Evolutionary conservation across 139 green algal species (phyloP), one percentile per base, ranked within the genome.

Genomic region (Closterium sp.): DNA sequence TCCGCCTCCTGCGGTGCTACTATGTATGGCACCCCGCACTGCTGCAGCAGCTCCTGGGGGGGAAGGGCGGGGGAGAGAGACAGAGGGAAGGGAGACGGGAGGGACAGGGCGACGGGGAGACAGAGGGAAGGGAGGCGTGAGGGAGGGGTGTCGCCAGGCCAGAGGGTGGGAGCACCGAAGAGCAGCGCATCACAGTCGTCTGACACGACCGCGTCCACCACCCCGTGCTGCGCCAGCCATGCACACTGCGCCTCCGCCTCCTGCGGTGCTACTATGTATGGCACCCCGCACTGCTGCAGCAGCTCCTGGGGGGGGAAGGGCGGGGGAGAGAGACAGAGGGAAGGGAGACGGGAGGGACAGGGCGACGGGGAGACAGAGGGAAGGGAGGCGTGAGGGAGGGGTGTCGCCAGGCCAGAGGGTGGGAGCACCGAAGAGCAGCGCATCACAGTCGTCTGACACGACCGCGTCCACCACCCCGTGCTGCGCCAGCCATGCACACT

Each of bases 161-260:
- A 38, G 32, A 99, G 96, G 50, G 28, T 87, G n/a, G 19, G 22
- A n/a, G 19, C 98, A 1, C 98, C 98, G 96, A 99, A 99, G 30
- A 99, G 96, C 92, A 99, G 99, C 1, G 96, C 98, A 92, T 99
- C 98, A 88, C 98, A 98, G 93, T 99, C 98, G 86, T 99, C 98
- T 11, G 98, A 99, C 28, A 99, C 96, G n/a, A 99, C 97, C 7
- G 97, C 98, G 90, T 99, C 97, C 88, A 99, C 98, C 50, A 99
- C 95, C 1, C 96, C 96, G 1, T 94, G 86, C 0, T 85, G 45
- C 86, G 99, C 96, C 91, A 99, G 95, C 94, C 95, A 98, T 9
- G 98, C 98, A 91, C 97, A 99, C 96, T 99, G 98, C 22, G 97
- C 98, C 94, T 99, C 98, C 0, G 98, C 98, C 94, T 97, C 93